phyloP scores from a whole-genome alignment of 495 filamentous ascomycete species.

The Cercophora sp. region DNA sequence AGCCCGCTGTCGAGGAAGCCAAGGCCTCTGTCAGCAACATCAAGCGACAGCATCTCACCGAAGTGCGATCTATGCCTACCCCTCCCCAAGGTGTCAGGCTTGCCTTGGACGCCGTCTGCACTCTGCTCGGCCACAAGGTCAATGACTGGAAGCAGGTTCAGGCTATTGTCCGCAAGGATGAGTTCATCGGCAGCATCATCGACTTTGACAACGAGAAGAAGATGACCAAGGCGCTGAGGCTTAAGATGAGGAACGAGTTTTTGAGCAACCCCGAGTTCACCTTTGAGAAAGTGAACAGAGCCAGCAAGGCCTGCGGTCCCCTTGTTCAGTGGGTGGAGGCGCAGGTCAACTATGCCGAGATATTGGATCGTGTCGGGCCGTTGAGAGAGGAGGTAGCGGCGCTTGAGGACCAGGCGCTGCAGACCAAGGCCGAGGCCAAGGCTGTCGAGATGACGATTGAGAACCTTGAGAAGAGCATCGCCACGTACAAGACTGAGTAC shows the following conservation, averaged over 20 bases:
- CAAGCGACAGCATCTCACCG: conserved; percentile 91
- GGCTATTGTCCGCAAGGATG: conserved; percentile 80
- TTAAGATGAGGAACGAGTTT: conserved; percentile 90
- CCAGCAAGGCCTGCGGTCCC: conserved; percentile 94
- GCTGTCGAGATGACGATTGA: conserved; percentile 84
- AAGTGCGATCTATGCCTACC: conserved; percentile 94
- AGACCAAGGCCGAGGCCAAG: conserved; percentile 92
- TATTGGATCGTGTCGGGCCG: conserved; percentile 90
- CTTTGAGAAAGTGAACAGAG: conserved; percentile 89
- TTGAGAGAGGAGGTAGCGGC: conserved; percentile 83
- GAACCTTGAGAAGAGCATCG: conserved; percentile 82
- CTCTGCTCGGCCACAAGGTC: conserved; percentile 84
- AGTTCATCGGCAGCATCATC: conserved; percentile 97
- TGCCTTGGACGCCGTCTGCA: conserved; percentile 92
- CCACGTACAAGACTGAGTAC: conserved; percentile 95
- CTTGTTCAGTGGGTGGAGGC: conserved; percentile 96
- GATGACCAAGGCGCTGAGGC: conserved; percentile 78
- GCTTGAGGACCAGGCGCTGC: conserved; percentile 81
- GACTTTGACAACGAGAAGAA: conserved; percentile 94
- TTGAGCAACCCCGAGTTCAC: conserved; percentile 91
- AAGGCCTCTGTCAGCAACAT: conserved; percentile 96
- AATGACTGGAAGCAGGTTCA: conserved; percentile 88
- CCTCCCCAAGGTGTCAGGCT: conserved; percentile 87
- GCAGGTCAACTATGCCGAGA: conserved; percentile 95
- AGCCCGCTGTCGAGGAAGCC: conserved; percentile 89